Conservation (phyloP, 2,329 filamentous ascomycete genomes). For the Pseudogymnoascus sp. region DNA sequence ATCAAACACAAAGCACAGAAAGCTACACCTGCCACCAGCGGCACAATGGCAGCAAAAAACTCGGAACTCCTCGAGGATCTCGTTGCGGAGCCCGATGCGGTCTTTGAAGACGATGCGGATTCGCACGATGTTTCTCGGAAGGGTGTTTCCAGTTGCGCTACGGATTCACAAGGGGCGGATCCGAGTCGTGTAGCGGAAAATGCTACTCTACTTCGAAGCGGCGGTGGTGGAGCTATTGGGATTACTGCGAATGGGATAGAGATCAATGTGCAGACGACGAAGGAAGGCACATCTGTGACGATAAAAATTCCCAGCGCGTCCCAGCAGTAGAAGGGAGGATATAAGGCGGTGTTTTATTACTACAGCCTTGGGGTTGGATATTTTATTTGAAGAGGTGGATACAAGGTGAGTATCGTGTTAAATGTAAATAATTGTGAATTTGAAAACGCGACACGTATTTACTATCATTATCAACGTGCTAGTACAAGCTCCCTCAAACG, state of each 20-base stretch:
- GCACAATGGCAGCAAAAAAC: neutral
- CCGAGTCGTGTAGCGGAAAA: neutral
- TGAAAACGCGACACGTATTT: conserved; percentile 25
- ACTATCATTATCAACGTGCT: conserved; percentile 8
- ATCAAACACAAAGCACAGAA: neutral
- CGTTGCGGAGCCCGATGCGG: neutral
- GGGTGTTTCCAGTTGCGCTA: neutral
- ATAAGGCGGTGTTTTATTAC: neutral
- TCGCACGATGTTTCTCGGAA: neutral
- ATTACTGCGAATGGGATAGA: conserved; percentile 17
- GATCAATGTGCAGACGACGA: conserved; percentile 21
- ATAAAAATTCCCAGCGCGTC: conserved; percentile 21
- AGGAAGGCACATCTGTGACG: conserved; percentile 20
- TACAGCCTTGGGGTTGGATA: neutral
- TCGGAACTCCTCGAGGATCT: neutral
- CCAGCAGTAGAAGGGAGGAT: conserved; percentile 6
- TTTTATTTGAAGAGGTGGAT: no score
- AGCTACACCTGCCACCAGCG: neutral
- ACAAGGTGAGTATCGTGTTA: neutral
- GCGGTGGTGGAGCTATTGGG: conserved; percentile 6
- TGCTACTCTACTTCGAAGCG: neutral
- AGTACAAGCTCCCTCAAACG: conserved; percentile 9
- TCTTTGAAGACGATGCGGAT: neutral
- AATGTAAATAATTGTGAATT: conserved; percentile 25
- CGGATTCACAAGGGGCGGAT: neutral